Evolutionary conservation across 257 asterid species (phyloP).

Genomic region (Forsythia viridissima): DNA sequence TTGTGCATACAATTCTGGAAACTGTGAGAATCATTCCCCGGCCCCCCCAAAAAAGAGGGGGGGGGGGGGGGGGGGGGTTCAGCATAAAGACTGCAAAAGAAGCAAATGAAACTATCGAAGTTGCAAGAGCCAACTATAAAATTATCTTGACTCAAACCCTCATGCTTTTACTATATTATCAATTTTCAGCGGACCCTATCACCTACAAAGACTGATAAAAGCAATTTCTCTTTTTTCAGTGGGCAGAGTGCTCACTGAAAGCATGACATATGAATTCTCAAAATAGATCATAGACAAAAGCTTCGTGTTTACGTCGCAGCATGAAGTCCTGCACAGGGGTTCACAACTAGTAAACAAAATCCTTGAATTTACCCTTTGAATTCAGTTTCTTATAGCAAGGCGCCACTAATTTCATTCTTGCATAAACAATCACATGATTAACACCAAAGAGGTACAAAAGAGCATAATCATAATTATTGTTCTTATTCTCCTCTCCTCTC

Average conservation of each 20-base stretch:
- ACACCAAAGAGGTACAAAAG: background rate
- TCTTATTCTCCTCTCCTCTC: background rate
- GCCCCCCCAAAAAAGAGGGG: background rate
- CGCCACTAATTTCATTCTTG: background rate
- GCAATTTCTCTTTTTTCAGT: background rate
- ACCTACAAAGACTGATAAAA: background rate
- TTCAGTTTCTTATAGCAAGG: background rate
- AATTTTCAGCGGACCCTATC: background rate
- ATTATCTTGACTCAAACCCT: background rate
- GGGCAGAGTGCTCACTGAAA: background rate
- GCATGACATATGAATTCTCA: background rate
- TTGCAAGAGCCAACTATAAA: background rate
- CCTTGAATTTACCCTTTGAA: background rate
- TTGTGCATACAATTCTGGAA: background rate
- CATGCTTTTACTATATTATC: background rate
- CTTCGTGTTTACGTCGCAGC: background rate
- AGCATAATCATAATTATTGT: background rate
- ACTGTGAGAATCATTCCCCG: background rate
- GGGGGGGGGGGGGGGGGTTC: background rate
- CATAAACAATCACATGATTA: background rate
- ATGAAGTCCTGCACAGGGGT: no score
- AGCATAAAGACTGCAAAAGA: background rate
- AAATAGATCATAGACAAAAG: background rate
- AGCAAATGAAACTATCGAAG: background rate
- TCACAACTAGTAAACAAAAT: background rate